phyloP scores from a whole-genome alignment of 257 asterid genomes.

The Eustoma russellianum region DNA sequence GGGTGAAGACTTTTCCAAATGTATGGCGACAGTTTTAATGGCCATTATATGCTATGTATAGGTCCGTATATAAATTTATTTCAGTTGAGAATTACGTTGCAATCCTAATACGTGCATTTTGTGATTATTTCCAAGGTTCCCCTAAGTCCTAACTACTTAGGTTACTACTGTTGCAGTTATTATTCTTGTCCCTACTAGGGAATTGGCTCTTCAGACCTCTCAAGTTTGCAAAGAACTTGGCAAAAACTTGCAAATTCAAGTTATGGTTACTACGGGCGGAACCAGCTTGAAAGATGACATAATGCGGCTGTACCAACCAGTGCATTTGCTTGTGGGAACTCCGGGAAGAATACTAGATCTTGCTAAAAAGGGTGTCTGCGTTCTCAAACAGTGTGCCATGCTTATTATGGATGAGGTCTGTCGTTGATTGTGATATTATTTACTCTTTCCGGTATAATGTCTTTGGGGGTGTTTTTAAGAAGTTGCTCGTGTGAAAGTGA shows the following conservation, averaged over 20 bases:
- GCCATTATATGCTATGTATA: too few relatives aligned
- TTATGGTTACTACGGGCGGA: conserved; percentile 76
- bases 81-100: too few relatives aligned
- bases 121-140: too few relatives aligned
- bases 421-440: too few relatives aligned
- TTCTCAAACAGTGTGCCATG: conserved; percentile 46
- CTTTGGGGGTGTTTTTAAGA: too few relatives aligned
- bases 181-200: conserved; percentile 77
- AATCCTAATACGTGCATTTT: too few relatives aligned
- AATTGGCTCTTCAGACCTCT: conserved; percentile 78
- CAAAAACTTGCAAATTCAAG: conserved; percentile 60
- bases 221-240: conserved; percentile 82
- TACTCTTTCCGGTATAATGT: too few relatives aligned
- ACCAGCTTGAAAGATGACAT: conserved; percentile 71
- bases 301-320: conserved; percentile 71
- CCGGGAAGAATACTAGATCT: conserved; percentile 84
- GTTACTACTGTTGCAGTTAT: conserved; percentile 37
- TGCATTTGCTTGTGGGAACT: conserved; percentile 67
- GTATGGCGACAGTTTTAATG: too few relatives aligned
- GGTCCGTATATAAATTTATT: too few relatives aligned
- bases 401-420: conserved; percentile 75
- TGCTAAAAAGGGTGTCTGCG: conserved; percentile 49
- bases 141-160: too few relatives aligned
- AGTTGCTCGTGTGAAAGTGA: too few relatives aligned
- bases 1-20: too few relatives aligned